Evolutionary conservation across 2,329 filamentous ascomycete species (phyloP).

Genomic region (Nemania sp.): DNA sequence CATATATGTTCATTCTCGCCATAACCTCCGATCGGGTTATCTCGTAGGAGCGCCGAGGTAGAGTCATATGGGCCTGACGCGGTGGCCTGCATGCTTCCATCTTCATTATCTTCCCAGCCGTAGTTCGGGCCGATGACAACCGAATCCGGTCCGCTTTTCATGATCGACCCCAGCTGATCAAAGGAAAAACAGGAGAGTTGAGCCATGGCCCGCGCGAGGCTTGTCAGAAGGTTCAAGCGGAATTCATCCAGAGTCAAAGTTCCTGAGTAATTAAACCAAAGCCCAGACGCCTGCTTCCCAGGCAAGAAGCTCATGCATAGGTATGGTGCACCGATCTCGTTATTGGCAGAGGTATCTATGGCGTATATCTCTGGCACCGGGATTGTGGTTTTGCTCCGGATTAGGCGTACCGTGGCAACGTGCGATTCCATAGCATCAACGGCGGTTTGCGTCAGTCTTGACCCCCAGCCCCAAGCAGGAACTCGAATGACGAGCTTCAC

Average conservation of each 20-base stretch:
- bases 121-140: conserved; percentile 1
- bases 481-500: conserved; percentile 5
- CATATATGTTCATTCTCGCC: neutral
- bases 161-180: conserved; percentile 1
- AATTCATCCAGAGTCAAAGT: neutral
- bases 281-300: neutral
- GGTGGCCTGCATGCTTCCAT: conserved; percentile 4
- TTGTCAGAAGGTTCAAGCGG: conserved; percentile 2
- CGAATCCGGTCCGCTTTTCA: neutral
- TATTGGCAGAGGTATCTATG: neutral
- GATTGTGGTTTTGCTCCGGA: conserved; percentile 4
- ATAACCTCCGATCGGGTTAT: neutral
- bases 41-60: neutral
- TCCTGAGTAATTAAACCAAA: conserved; percentile 6
- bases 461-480: conserved; percentile 1
- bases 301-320: conserved; percentile 6
- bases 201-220: conserved; percentile 4
- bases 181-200: conserved; percentile 4
- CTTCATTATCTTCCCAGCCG: conserved; percentile 1
- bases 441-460: conserved; percentile 4
- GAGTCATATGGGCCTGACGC: conserved; percentile 3
- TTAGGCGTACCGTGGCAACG: conserved; percentile 5
- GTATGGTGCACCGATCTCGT: conserved; percentile 8
- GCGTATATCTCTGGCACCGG: conserved; percentile 7
- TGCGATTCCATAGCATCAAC: conserved; percentile 5